A percentile compares a stretch with the other conserved stretches of the same genome.
These are phyloP conservation scores for Luffa aegyptiaca DNA, from an alignment of 306 rosid genomes.

Conservation along the genomic window DNA sequence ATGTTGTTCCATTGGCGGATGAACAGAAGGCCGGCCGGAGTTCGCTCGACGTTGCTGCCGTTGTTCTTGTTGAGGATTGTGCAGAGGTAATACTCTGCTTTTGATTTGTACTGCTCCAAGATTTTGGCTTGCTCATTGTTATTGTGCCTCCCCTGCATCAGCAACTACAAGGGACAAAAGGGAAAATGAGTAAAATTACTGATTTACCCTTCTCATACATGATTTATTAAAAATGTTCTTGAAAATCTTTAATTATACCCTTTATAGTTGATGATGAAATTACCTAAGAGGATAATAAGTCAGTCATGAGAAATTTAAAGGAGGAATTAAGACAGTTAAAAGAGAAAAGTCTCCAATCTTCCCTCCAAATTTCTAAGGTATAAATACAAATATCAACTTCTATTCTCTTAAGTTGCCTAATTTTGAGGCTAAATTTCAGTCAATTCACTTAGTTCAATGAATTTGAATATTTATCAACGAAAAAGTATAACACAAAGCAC, in stretches of 20 bases:
- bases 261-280: too few species aligned
- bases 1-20: conserved; percentile 93
- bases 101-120: conserved; percentile 51
- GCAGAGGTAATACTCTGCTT: conserved; percentile 80
- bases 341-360: too few species aligned
- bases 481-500: too few species aligned
- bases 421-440: too few species aligned
- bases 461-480: too few species aligned
- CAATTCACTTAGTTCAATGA: too few species aligned
- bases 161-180: conserved; percentile 30
- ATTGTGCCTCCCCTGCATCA: conserved; percentile 45
- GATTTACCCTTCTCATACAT: neutral
- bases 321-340: too few species aligned
- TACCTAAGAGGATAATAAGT: too few species aligned
- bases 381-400: neutral
- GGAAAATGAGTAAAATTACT: neutral
- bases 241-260: too few species aligned
- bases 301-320: too few species aligned
- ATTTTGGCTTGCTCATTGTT: conserved; percentile 28
- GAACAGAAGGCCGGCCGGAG: conserved; percentile 73
- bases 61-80: conserved; percentile 81
- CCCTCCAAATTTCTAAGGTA: neutral
- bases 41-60: conserved; percentile 46
- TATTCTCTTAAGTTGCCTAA: too few species aligned
- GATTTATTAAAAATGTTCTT: too few species aligned